Conservation (phyloP, 2,329 filamentous ascomycete genomes). For the Venturia oleaginea region DNA sequence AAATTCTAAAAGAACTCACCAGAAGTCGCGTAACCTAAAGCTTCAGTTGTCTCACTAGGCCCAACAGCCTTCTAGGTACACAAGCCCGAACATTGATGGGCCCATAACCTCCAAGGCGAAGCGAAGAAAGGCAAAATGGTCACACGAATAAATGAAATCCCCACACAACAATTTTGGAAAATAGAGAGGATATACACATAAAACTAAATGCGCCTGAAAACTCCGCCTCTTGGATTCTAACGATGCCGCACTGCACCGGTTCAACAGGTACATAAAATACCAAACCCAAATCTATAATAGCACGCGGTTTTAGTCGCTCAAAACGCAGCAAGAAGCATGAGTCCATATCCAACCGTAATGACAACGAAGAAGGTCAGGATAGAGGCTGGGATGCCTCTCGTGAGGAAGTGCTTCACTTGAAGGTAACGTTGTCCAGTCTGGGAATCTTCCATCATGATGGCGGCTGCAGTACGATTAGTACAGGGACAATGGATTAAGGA, state of each 20-base stretch:
- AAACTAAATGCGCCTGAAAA: neutral
- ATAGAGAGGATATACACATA: neutral
- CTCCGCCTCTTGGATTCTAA: neutral
- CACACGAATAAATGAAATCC: neutral
- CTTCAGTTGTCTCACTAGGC: neutral
- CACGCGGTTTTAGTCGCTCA: slow-evolving; percentile 24
- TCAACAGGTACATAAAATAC: neutral
- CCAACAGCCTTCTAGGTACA: neutral
- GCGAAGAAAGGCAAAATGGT: neutral
- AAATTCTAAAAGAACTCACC: neutral
- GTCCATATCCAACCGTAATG: slow-evolving; percentile 78
- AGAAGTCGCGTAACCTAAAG: neutral
- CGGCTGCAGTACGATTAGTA: slow-evolving; percentile 48
- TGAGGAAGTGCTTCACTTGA: slow-evolving; percentile 88
- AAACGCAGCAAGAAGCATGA: slow-evolving; percentile 70
- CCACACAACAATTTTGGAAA: neutral
- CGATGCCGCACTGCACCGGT: neutral
- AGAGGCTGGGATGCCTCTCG: slow-evolving; percentile 80
- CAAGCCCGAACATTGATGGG: too few species aligned
- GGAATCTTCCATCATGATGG: slow-evolving; percentile 98
- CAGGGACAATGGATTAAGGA: neutral
- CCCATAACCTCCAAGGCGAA: neutral
- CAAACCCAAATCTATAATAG: neutral
- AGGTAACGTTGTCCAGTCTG: slow-evolving; percentile 86
- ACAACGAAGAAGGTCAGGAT: slow-evolving; percentile 73